A percentile compares a stretch with the other conserved stretches of the same genome.
These are phyloP conservation scores for Russula sp. DNA, from an alignment of 768 basidiomycete species.

Conservation along the genomic window DNA sequence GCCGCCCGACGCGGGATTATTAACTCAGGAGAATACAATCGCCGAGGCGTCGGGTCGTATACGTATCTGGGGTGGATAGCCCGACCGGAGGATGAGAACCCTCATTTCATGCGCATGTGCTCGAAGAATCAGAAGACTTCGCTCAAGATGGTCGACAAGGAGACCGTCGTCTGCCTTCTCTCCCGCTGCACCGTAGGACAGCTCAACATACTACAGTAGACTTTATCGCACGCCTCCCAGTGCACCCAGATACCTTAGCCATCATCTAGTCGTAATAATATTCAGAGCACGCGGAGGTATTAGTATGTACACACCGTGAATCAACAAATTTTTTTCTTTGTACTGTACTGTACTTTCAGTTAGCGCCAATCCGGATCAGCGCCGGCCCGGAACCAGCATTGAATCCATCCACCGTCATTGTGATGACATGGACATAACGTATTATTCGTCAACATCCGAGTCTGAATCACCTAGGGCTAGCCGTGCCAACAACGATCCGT, in stretches of 20 bases:
- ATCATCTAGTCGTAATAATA: background rate
- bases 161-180: background rate
- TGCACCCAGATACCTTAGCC: background rate
- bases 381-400: background rate
- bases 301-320: background rate
- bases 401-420: background rate
- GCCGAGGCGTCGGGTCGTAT: background rate
- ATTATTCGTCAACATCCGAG: constrained; percentile 16
- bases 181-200: background rate
- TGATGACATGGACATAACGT: background rate
- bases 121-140: background rate
- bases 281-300: background rate
- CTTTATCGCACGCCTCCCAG: background rate
- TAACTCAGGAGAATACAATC: background rate
- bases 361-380: background rate
- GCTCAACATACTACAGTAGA: background rate
- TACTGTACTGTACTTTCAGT: background rate
- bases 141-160: constrained; percentile 8
- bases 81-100: background rate
- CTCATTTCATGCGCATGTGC: background rate
- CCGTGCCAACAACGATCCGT: constrained; percentile 22
- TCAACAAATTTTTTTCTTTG: background rate
- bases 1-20: background rate
- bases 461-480: constrained; percentile 20
- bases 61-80: background rate